Evolutionary conservation across 2,329 filamentous ascomycete genomes (phyloP).

Genomic region (Metarhizium robertsii): DNA sequence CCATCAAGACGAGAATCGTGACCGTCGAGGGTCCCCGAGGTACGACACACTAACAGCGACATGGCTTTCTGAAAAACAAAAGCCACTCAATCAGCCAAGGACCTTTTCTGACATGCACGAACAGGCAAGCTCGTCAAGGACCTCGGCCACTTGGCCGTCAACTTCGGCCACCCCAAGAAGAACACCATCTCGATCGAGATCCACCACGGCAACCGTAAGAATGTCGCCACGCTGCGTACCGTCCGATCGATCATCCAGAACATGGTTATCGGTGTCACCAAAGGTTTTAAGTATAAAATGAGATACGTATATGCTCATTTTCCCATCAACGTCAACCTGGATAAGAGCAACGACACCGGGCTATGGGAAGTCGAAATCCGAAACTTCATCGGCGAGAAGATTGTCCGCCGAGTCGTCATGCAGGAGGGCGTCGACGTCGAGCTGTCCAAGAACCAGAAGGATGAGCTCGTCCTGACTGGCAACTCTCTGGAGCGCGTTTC

Average conservation of each 20-base stretch:
- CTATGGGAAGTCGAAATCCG: conserved; percentile 92
- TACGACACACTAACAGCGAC: conserved; percentile 31
- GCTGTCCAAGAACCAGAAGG: conserved; percentile 88
- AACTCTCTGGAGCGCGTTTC: conserved; percentile 98
- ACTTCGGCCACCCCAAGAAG: conserved; percentile 82
- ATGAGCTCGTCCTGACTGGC: conserved; percentile 85
- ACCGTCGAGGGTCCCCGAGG: conserved; percentile 95
- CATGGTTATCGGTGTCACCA: conserved; percentile 95
- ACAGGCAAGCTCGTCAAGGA: conserved; percentile 93
- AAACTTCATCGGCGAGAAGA: conserved; percentile 99
- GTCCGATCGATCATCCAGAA: conserved; percentile 98
- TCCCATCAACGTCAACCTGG: conserved; percentile 99
- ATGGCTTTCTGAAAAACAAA: neutral
- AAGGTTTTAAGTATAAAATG: conserved; percentile 99
- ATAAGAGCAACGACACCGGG: conserved; percentile 89
- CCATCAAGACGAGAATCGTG: conserved; percentile 93
- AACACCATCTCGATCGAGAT: conserved; percentile 91
- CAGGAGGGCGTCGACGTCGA: conserved; percentile 83
- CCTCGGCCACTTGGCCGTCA: conserved; percentile 91
- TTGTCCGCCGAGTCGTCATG: conserved; percentile 87
- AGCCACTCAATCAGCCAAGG: neutral
- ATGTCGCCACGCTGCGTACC: conserved; percentile 93
- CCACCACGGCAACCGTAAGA: conserved; percentile 97
- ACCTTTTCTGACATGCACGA: conserved; percentile 7
- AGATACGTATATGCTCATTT: conserved; percentile 99